These are phyloP conservation scores for Xylaria bambusicola DNA, from an alignment of 495 filamentous ascomycete species.

Conservation along the genomic window DNA sequence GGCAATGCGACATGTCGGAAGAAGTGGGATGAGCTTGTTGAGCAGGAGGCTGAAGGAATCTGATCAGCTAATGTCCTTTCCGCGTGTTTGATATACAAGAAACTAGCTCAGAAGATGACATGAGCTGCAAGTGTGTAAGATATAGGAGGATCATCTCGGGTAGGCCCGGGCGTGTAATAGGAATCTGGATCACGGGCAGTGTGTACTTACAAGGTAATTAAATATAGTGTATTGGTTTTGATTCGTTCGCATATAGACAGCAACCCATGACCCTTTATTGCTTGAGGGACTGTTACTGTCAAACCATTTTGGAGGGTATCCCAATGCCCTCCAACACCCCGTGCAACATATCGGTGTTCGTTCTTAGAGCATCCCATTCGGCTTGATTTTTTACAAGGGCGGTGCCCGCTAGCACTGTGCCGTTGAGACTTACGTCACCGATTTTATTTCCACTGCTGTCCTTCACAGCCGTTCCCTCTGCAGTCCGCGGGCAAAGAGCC, in stretches of 20 bases:
- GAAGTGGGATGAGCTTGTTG: slow-evolving; percentile 64
- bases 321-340: slow-evolving; percentile 63
- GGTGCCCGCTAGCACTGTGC: slow-evolving; percentile 78
- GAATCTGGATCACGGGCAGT: slow-evolving; percentile 3
- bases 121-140: slow-evolving; percentile 15
- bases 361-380: slow-evolving; percentile 67
- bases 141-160: neutral
- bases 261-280: slow-evolving; percentile 5
- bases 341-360: slow-evolving; percentile 51
- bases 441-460: slow-evolving; percentile 43
- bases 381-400: slow-evolving; percentile 73
- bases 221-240: slow-evolving; percentile 7
- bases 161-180: neutral
- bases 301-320: slow-evolving; percentile 39
- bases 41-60: slow-evolving; percentile 17
- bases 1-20: slow-evolving; percentile 87
- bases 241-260: slow-evolving; percentile 4
- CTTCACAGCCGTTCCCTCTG: slow-evolving; percentile 43
- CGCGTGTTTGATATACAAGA: neutral
- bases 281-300: slow-evolving; percentile 5
- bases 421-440: slow-evolving; percentile 69
- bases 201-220: slow-evolving; percentile 30
- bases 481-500: slow-evolving; percentile 65
- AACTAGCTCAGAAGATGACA: neutral
- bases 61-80: slow-evolving; percentile 1